phyloP scores from a whole-genome alignment of 805 yeast genomes.

The Cyberlindnera euphorbiiphila region DNA sequence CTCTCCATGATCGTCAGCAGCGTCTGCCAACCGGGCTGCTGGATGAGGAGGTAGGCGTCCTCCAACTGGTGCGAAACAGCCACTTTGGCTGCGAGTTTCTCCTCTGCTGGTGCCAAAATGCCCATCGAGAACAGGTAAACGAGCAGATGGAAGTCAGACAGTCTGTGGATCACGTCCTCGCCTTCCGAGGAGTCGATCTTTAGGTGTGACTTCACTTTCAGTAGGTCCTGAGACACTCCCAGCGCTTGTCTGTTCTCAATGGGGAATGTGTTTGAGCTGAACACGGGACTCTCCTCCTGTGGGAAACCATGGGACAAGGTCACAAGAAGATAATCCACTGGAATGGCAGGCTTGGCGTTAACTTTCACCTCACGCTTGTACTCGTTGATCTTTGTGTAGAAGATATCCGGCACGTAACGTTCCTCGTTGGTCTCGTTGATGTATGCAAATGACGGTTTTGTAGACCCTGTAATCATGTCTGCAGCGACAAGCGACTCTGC shows the following conservation, averaged over 20 bases:
- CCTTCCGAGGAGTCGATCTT: conserved; percentile 29
- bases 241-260: conserved; percentile 76
- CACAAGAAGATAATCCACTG: conserved; percentile 84
- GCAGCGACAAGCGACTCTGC: conserved; percentile 89
- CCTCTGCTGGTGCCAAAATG: conserved; percentile 55
- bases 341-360: conserved; percentile 88
- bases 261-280: conserved; percentile 52
- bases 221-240: conserved; percentile 70
- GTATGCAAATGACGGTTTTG: conserved; percentile 84
- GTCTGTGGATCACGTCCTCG: conserved; percentile 31
- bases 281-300: conserved; percentile 47
- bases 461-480: conserved; percentile 79
- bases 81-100: conserved; percentile 42
- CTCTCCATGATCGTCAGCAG: conserved; percentile 50
- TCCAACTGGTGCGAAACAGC: conserved; percentile 41
- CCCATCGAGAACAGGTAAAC: conserved; percentile 53
- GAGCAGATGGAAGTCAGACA: conserved; percentile 77
- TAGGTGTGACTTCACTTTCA: conserved; percentile 49
- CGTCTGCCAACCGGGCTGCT: conserved; percentile 80
- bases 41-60: conserved; percentile 49
- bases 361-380: conserved; percentile 84
- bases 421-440: conserved; percentile 68
- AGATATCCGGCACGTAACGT: conserved; percentile 92
- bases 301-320: conserved; percentile 94
- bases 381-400: conserved; percentile 80